Percentiles rank a stretch among this genome's conserved stretches.
Conservation (phyloP, 1,139 yeast species). For the Zygoascus meyerae region DNA sequence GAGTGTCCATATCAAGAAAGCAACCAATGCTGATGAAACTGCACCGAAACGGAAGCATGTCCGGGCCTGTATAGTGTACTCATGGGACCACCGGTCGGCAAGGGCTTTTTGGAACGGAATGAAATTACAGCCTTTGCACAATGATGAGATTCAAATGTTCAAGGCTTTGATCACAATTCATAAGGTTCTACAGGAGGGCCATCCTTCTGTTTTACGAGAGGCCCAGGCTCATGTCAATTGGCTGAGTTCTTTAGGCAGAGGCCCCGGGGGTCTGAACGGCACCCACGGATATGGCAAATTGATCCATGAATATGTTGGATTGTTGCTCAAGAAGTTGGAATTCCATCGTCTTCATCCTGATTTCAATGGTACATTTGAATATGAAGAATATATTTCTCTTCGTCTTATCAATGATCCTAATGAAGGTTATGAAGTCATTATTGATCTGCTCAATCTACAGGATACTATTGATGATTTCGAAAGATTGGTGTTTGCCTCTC, state of each 20-base stretch:
- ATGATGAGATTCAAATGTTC: constrained; percentile 77
- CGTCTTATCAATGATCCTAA: constrained; percentile 89
- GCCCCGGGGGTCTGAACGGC: constrained; percentile 26
- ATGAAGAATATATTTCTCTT: constrained; percentile 87
- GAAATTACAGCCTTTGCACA: constrained; percentile 72
- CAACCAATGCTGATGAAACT: constrained; percentile 77
- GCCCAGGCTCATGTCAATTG: constrained; percentile 69
- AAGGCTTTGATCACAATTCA: constrained; percentile 86
- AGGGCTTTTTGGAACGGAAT: constrained; percentile 83
- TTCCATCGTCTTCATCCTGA: constrained; percentile 85
- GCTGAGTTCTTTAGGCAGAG: constrained; percentile 41
- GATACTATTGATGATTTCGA: constrained; percentile 80
- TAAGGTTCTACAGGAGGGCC: constrained; percentile 96
- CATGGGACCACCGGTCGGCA: constrained; percentile 93
- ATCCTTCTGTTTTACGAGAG: constrained; percentile 74
- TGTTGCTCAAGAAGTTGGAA: constrained; percentile 63
- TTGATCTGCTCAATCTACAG: constrained; percentile 81
- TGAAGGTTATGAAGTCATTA: constrained; percentile 86
- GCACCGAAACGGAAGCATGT: constrained; percentile 97
- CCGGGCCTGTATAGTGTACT: constrained; percentile 80
- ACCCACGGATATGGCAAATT: constrained; percentile 59
- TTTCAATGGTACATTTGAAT: constrained; percentile 92
- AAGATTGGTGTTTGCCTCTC: constrained; percentile 67
- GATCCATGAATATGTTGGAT: constrained; percentile 70
- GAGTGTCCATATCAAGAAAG: constrained; percentile 69